These are phyloP conservation scores for Saccharomyces hybrid DNA, from an alignment of 1,139 yeast genomes.

Conservation along the genomic window DNA sequence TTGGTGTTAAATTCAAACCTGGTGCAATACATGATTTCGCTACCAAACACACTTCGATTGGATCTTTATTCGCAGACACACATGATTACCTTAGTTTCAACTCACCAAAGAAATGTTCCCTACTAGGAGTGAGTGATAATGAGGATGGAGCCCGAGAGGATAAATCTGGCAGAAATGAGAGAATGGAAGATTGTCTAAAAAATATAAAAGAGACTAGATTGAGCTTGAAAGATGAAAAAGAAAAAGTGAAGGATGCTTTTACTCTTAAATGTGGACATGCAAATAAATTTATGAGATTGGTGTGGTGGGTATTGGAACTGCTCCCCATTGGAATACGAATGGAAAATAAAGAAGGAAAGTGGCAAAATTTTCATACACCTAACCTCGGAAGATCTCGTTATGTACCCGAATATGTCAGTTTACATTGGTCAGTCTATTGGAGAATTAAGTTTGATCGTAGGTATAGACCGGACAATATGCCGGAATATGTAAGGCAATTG, in stretches of 20 bases:
- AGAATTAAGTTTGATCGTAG: conserved; percentile 40
- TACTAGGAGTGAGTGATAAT: neutral
- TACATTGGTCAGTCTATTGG: conserved; percentile 62
- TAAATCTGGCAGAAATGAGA: neutral
- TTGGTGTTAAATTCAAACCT: conserved; percentile 42
- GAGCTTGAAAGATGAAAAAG: conserved; percentile 8
- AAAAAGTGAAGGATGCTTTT: conserved; percentile 10
- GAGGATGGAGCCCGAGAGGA: neutral
- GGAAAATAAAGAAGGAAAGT: conserved; percentile 40
- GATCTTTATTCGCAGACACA: conserved; percentile 38
- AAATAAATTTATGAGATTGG: conserved; percentile 9
- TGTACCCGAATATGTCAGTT: conserved; percentile 40
- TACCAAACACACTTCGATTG: conserved; percentile 33
- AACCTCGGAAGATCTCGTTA: conserved; percentile 46
- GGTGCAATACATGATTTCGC: conserved; percentile 38
- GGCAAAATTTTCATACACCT: conserved; percentile 44
- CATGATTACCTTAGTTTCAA: conserved; percentile 41
- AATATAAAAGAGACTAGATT: neutral
- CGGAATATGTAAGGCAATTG: conserved; percentile 29
- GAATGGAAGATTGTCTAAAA: neutral
- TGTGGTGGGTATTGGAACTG: conserved; percentile 59
- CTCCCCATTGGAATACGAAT: conserved; percentile 48
- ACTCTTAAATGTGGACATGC: conserved; percentile 14
- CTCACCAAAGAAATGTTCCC: neutral
- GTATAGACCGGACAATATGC: conserved; percentile 43